phyloP scores from a whole-genome alignment of 306 rosid genomes.

The Hippophae gyantsensis region DNA sequence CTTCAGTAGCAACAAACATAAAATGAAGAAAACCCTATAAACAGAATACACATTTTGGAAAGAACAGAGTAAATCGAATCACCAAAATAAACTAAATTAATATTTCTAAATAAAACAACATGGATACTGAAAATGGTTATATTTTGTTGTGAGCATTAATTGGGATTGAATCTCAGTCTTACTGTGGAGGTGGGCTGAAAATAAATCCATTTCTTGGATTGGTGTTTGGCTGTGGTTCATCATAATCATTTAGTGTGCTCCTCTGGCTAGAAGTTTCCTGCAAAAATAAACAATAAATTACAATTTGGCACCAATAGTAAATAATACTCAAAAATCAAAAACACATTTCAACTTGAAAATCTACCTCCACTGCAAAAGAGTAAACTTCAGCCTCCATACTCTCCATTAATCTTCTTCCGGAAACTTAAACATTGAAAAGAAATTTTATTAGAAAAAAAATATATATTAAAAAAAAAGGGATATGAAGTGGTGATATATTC shows the following conservation, averaged over 20 bases:
- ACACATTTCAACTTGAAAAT: too few relatives aligned
- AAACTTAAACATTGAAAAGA: too few relatives aligned
- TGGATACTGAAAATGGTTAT: neutral
- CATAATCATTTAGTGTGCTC: conserved; percentile 42
- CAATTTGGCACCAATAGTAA: neutral
- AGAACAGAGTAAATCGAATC: too few relatives aligned
- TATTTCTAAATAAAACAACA: neutral
- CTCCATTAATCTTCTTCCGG: too few relatives aligned
- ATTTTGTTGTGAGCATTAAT: neutral
- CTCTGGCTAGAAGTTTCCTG: conserved; percentile 30
- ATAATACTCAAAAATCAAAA: neutral
- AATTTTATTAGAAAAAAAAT: neutral
- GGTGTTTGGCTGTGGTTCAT: conserved; percentile 61
- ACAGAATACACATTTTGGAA: too few relatives aligned
- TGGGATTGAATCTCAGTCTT: neutral
- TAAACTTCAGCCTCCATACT: too few relatives aligned
- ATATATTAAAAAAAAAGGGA: too few relatives aligned
- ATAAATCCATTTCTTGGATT: conserved; percentile 49
- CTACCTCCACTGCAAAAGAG: too few relatives aligned
- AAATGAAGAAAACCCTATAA: too few relatives aligned
- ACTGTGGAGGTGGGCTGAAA: conserved; percentile 32
- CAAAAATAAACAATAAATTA: neutral
- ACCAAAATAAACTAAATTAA: too few relatives aligned
- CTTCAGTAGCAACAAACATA: too few relatives aligned
- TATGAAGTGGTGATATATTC: neutral